A percentile compares a stretch with the other conserved stretches of the same genome.
Conservation (phyloP, 768 basidiomycete species). For the Boletus huronensis region DNA sequence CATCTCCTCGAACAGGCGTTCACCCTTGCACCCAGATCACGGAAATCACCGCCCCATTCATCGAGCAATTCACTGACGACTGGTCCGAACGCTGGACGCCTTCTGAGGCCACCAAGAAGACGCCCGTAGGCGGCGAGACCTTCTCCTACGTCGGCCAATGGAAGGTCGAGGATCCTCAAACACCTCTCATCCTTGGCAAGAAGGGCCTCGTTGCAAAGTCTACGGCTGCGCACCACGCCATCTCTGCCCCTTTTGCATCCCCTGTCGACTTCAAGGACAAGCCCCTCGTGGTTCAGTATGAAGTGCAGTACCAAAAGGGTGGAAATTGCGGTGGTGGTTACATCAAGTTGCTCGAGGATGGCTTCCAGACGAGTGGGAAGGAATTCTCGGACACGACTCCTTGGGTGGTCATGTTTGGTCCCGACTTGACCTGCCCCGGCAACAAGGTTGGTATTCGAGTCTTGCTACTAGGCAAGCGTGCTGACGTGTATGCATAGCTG, state of each 20-base stretch:
- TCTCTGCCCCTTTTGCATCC: slow-evolving; percentile 83
- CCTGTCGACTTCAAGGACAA: slow-evolving; percentile 79
- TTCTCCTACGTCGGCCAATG: slow-evolving; percentile 98
- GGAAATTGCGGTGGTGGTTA: slow-evolving; percentile 99
- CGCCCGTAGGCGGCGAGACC: slow-evolving; percentile 90
- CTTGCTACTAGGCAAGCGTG: neutral
- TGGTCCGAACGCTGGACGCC: slow-evolving; percentile 93
- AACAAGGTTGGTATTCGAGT: slow-evolving; percentile 60
- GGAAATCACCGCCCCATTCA: slow-evolving; percentile 78
- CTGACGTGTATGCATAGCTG: slow-evolving; percentile 45
- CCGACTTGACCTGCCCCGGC: slow-evolving; percentile 90
- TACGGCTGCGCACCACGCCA: slow-evolving; percentile 98
- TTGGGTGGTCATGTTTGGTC: slow-evolving; percentile 97
- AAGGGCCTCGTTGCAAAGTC: slow-evolving; percentile 92
- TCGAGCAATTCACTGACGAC: slow-evolving; percentile 94
- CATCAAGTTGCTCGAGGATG: slow-evolving; percentile 91
- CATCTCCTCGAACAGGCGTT: neutral
- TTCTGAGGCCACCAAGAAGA: slow-evolving; percentile 97
- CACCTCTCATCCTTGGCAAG: slow-evolving; percentile 78
- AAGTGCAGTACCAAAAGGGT: slow-evolving; percentile 99
- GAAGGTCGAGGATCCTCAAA: slow-evolving; percentile 87
- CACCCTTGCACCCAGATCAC: slow-evolving; percentile 51
- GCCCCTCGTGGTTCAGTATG: slow-evolving; percentile 94
- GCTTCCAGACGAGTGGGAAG: slow-evolving; percentile 90
- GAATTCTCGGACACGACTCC: slow-evolving; percentile 93